Base-by-base conservation (phyloP, 2,329 filamentous ascomycete genomes). In the Zarea fungicola region DNA sequence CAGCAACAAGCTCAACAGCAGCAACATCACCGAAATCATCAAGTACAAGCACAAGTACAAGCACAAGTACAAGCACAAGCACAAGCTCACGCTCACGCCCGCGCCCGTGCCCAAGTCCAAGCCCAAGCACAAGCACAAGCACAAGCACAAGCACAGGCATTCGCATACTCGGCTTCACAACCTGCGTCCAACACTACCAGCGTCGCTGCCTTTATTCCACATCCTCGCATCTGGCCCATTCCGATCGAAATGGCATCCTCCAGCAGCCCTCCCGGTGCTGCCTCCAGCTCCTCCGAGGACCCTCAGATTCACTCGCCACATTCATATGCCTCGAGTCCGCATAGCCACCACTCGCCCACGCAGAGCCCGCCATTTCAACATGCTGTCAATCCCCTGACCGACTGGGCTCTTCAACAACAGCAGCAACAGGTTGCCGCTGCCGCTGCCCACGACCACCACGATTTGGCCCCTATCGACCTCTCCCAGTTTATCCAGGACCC, bases 401-500 rank as follows among this genome's bases (percentile, higher is more conserved):
- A 84, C 66, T 84, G 81, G 80, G 75, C 80, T 19, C 72, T 84
- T 44, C 74, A 78, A 48, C 75, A 78, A 54, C 74, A 76, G 43
- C 75, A 75, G 56, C 55, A 65, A 36, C 51, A 55, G 32, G 28
- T 39, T 13, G 39, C 49, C 14, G 44, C 49, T n/a, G 18, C 42
- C 25, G 48, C 42, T 25, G 42, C 49, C 21, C 53, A 56, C 7
- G 54, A 58, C 4, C 58, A 66, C 28, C 66, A 71, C 9, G 43
- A 48, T 22, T 62, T 72, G 49, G 62, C 68, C 25, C 59, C 65
- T 32, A 68, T 73, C 56, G 76, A 78, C 36, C 65, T 79, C 44
- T 67, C 76, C 34, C 67, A 70, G 26, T 80, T 76, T 57, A 74
- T 82, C 46, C 80, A 79, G 59, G 80, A 84, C 54, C 70, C 75